Conservation (phyloP, 2,329 filamentous ascomycete genomes). For the Epicoccum nigrum region DNA sequence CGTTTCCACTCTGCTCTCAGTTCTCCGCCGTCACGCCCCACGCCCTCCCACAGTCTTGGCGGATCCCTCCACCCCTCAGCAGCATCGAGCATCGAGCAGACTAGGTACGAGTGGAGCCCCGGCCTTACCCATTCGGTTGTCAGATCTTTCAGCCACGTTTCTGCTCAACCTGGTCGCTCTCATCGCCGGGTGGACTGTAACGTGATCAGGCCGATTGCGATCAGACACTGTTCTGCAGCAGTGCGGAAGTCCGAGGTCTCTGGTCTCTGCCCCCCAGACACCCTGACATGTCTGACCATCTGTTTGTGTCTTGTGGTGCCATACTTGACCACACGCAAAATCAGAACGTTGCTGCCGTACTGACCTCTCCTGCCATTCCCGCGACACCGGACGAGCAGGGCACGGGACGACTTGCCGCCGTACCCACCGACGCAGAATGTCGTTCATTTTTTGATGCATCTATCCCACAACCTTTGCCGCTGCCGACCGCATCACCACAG, state of each 20-base stretch:
- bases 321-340: slow-evolving; percentile 10
- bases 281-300: slow-evolving; percentile 24
- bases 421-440: slow-evolving; percentile 21
- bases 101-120: slow-evolving; percentile 26
- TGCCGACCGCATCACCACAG: slow-evolving; percentile 30
- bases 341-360: slow-evolving; percentile 20
- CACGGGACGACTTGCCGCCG: slow-evolving; percentile 17
- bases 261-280: slow-evolving; percentile 21
- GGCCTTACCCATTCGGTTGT: slow-evolving; percentile 29
- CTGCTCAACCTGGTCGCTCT: slow-evolving; percentile 23
- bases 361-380: slow-evolving; percentile 24
- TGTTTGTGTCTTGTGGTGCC: slow-evolving; percentile 13
- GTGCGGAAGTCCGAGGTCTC: slow-evolving; percentile 6
- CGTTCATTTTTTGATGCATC: slow-evolving; percentile 38
- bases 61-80: slow-evolving; percentile 13
- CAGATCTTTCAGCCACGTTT: slow-evolving; percentile 36
- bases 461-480: slow-evolving; percentile 38
- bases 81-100: slow-evolving; percentile 10
- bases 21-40: slow-evolving; percentile 19
- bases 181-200: slow-evolving; percentile 20
- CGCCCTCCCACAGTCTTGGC: slow-evolving; percentile 15
- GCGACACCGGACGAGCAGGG: slow-evolving; percentile 32
- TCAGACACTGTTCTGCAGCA: slow-evolving; percentile 14
- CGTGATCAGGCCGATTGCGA: slow-evolving; percentile 19
- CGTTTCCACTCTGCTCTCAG: not conserved